A percentile compares a stretch with the other conserved stretches of the same genome.
Evolutionary conservation across 139 green algal species (phyloP).

Genomic region (Asterochloris sp.): DNA sequence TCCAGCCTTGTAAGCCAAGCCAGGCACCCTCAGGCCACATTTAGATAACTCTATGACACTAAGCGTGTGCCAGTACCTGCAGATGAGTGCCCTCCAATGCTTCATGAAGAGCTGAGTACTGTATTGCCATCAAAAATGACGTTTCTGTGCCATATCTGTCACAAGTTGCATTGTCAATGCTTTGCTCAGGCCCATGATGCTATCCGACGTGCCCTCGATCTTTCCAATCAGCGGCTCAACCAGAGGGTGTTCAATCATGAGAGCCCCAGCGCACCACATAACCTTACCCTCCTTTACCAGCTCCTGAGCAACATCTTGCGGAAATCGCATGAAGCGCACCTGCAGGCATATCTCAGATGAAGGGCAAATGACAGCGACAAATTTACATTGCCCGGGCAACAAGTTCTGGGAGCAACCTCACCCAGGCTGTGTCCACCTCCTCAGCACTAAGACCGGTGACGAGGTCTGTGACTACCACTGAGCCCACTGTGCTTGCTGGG

Average conservation of each 20-base stretch:
- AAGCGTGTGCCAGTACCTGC: too few species aligned
- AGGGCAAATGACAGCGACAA: neutral
- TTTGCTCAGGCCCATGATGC: conserved; percentile 74
- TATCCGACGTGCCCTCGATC: conserved; percentile 63
- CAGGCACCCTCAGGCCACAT: too few species aligned
- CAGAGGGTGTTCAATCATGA: conserved; percentile 78
- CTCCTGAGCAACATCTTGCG: conserved; percentile 50
- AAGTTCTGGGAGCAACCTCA: neutral
- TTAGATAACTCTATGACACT: too few species aligned
- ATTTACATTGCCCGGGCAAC: conserved; percentile 16
- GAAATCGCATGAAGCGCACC: conserved; percentile 62
- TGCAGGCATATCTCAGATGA: conserved; percentile 7
- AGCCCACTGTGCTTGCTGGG: conserved; percentile 66
- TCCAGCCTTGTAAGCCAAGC: too few species aligned
- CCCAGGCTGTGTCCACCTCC: conserved; percentile 25
- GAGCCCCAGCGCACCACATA: conserved; percentile 63
- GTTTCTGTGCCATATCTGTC: too few species aligned
- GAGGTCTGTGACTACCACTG: conserved; percentile 61
- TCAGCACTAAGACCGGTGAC: conserved; percentile 24
- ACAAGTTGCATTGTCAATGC: neutral
- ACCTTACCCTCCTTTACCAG: conserved; percentile 64
- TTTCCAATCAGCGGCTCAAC: conserved; percentile 50
- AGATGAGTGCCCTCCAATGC: too few species aligned
- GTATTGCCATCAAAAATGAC: too few species aligned
- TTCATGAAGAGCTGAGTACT: too few species aligned